Percentiles rank a stretch among this genome's conserved stretches.
phyloP scores from a whole-genome alignment of 2,329 filamentous ascomycete species.

The Colletotrichum navitas region DNA sequence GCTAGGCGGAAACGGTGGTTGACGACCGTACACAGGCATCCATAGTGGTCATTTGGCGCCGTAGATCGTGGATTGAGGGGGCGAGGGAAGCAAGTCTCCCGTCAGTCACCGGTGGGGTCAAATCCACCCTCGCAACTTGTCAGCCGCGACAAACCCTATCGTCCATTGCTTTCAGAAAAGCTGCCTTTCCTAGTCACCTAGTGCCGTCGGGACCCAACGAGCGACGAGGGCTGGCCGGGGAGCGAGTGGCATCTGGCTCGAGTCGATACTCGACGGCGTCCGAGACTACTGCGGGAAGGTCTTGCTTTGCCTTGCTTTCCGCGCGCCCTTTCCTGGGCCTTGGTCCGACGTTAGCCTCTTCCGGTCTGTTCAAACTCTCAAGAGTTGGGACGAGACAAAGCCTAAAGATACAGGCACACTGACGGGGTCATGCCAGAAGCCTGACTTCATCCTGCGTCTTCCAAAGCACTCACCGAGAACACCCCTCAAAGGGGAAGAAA shows the following conservation, averaged over 20 bases:
- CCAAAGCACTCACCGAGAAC: conserved; percentile 18
- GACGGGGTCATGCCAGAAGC: conserved; percentile 34
- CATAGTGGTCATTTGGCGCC: not conserved
- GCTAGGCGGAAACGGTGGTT: conserved; percentile 13
- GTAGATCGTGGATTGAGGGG: conserved; percentile 12
- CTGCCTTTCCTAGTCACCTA: not conserved
- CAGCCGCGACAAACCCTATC: not conserved
- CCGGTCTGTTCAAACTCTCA: not conserved
- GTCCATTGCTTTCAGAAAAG: conserved; percentile 9
- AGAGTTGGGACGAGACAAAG: conserved; percentile 18
- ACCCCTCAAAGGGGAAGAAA: not conserved
- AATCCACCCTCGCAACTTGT: conserved; percentile 22
- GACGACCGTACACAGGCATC: conserved; percentile 8
- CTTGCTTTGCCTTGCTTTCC: conserved; percentile 38
- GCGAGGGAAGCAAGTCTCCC: not conserved
- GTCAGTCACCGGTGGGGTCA: conserved; percentile 17
- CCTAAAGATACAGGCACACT: conserved; percentile 4
- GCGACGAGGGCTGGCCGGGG: not conserved
- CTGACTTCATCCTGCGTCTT: conserved; percentile 22
- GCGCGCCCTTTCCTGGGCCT: conserved; percentile 2
- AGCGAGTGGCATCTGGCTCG: conserved; percentile 3
- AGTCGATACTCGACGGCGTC: conserved; percentile 22
- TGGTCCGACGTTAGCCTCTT: conserved; percentile 13
- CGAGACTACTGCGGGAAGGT: conserved; percentile 31
- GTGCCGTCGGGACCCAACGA: conserved; percentile 10